These are phyloP conservation scores for Vanilla planifolia DNA, from an alignment of 106 monocot species.

Conservation along the genomic window DNA sequence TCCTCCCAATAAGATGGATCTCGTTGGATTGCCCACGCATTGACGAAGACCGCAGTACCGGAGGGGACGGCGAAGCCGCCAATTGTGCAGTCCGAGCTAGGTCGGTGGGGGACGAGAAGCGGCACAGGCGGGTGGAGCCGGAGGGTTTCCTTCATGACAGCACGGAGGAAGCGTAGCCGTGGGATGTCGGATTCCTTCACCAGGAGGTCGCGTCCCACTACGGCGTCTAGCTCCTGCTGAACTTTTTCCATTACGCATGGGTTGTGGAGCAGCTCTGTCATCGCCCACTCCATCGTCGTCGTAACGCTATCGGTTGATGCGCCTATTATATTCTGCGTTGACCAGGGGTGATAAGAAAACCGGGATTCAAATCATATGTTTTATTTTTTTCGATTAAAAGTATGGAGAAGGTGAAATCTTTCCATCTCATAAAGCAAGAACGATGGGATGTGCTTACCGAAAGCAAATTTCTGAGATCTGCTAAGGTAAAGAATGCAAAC, in stretches of 20 bases:
- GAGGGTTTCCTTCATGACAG: constrained; percentile 10
- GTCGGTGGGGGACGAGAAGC: constrained; percentile 16
- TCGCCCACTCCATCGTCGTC: constrained; percentile 40
- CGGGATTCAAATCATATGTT: too few species aligned
- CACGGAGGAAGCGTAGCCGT: constrained; percentile 5
- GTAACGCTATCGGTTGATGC: too few species aligned
- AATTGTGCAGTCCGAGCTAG: constrained; percentile 7
- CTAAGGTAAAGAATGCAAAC: too few species aligned
- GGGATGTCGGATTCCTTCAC: constrained; percentile 13
- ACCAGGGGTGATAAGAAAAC: too few species aligned
- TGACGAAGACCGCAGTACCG: constrained; percentile 20
- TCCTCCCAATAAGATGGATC: constrained; percentile 18
- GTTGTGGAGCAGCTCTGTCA: constrained; percentile 31
- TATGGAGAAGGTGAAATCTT: too few species aligned
- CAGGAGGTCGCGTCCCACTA: constrained; percentile 4
- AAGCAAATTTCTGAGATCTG: too few species aligned
- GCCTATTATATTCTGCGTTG: too few species aligned
- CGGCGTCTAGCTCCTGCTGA: neutral
- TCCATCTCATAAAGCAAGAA: too few species aligned
- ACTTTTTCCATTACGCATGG: constrained; percentile 17
- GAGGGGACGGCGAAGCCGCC: constrained; percentile 15
- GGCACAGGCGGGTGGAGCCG: constrained; percentile 13
- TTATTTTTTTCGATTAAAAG: too few species aligned
- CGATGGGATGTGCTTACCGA: too few species aligned
- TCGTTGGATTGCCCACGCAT: constrained; percentile 29